Conservation (phyloP, 108 stramenopile genomes). For the Cyclotella atomus region DNA sequence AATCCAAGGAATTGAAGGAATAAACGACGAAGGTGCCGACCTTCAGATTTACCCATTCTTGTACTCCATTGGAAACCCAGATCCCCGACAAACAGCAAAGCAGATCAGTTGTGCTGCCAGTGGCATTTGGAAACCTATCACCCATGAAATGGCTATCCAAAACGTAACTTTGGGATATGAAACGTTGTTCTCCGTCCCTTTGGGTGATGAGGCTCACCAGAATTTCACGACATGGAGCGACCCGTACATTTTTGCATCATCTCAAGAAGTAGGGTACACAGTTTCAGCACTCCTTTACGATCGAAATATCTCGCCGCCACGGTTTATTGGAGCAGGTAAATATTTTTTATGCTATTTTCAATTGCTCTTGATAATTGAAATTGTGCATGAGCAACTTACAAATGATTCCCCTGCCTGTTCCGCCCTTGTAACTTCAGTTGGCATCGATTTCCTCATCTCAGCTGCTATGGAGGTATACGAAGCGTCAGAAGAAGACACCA, state of each 20-base stretch:
- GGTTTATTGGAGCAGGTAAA: slow-evolving; percentile 64
- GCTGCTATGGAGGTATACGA: slow-evolving; percentile 26
- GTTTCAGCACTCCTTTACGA: slow-evolving; percentile 68
- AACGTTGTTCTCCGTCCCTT: slow-evolving; percentile 29
- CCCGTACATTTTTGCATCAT: slow-evolving; percentile 57
- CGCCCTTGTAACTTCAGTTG: too few species aligned
- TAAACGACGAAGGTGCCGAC: slow-evolving; percentile 17
- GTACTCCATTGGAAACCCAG: slow-evolving; percentile 30
- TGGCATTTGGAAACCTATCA: slow-evolving; percentile 44
- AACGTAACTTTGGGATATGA: slow-evolving; percentile 34
- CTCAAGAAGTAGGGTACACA: slow-evolving; percentile 49
- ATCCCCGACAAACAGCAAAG: slow-evolving; percentile 18
- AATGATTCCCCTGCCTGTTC: too few species aligned
- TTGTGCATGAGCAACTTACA: too few species aligned
- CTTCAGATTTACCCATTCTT: slow-evolving; percentile 25
- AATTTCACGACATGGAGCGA: slow-evolving; percentile 64
- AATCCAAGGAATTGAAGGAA: slow-evolving; percentile 2
- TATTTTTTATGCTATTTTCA: too few species aligned
- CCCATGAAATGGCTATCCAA: background rate
- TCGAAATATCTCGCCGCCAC: slow-evolving; percentile 40
- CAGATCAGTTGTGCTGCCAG: slow-evolving; percentile 41
- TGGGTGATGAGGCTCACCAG: slow-evolving; percentile 25
- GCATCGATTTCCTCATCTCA: slow-evolving; percentile 45
- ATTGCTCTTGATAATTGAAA: too few species aligned
- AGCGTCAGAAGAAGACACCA: slow-evolving; percentile 29